phyloP scores from a whole-genome alignment of 2,329 filamentous ascomycete genomes.

The Helotiales sp. region DNA sequence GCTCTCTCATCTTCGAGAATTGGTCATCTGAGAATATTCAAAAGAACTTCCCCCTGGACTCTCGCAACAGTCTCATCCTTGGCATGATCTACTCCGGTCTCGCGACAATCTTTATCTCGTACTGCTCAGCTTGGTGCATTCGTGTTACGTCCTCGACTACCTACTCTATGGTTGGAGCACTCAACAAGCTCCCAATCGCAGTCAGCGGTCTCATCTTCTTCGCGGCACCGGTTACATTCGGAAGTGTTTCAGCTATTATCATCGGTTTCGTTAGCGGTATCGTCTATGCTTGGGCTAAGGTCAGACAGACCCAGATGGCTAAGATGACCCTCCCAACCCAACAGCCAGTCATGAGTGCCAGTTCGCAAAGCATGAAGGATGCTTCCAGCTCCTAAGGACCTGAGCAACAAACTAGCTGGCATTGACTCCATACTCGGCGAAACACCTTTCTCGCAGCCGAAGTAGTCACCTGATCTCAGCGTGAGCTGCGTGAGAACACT shows the following conservation, averaged over 20 bases:
- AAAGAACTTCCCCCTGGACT: conserved; percentile 84
- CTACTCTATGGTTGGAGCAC: conserved; percentile 96
- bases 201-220: conserved; percentile 94
- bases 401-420: not conserved
- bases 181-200: conserved; percentile 97
- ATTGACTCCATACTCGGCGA: conserved; percentile 7
- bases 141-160: conserved; percentile 96
- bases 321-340: conserved; percentile 68
- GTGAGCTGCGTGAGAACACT: not conserved
- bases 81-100: conserved; percentile 95
- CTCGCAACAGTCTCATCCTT: conserved; percentile 75
- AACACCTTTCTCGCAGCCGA: too few species aligned
- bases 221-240: conserved; percentile 87
- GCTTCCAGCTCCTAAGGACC: conserved; percentile 54
- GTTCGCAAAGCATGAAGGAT: conserved; percentile 87
- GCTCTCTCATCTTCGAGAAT: conserved; percentile 83
- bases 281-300: conserved; percentile 84
- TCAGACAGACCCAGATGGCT: conserved; percentile 70
- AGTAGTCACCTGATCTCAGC: not conserved
- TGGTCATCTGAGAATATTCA: conserved; percentile 85
- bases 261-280: conserved; percentile 91
- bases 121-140: conserved; percentile 98
- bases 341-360: conserved; percentile 78
- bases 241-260: conserved; percentile 86
- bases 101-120: conserved; percentile 97